These are phyloP conservation scores for Lactarius indigo DNA, from an alignment of 768 basidiomycete genomes.

Conservation along the genomic window DNA sequence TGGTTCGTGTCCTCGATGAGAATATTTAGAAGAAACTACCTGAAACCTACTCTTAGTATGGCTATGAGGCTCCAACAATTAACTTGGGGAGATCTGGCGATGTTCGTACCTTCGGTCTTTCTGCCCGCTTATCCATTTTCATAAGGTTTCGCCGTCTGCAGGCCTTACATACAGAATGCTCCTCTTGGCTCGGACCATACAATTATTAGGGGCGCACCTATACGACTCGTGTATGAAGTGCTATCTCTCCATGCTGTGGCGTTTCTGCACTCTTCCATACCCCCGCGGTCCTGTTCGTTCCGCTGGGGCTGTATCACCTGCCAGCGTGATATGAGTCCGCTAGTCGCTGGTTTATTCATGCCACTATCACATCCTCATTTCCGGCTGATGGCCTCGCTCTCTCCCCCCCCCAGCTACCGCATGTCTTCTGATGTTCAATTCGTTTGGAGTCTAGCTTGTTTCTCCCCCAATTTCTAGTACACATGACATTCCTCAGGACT, in stretches of 20 bases:
- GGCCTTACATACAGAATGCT: not conserved
- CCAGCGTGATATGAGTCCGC: not conserved
- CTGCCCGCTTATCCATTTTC: not conserved
- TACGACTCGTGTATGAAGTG: not conserved
- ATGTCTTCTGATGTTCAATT: slow-evolving; percentile 5
- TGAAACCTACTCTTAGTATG: not conserved
- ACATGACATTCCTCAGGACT: not conserved
- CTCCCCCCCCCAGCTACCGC: not conserved
- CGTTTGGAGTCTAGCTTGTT: not conserved
- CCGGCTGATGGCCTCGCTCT: not conserved
- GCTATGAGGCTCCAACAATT: not conserved
- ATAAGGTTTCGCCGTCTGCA: not conserved
- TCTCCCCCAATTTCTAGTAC: not conserved
- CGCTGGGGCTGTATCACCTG: not conserved
- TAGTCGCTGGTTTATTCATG: not conserved
- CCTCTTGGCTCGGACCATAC: not conserved
- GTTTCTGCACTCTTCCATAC: not conserved
- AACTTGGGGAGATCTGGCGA: not conserved
- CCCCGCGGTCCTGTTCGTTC: not conserved
- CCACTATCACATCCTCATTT: slow-evolving; percentile 13
- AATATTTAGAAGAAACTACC: not conserved
- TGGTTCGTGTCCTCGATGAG: not conserved
- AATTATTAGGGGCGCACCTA: not conserved
- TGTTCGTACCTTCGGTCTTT: not conserved
- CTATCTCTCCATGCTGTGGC: not conserved